Evolutionary conservation across 2,329 filamentous ascomycete species (phyloP), one percentile per base, ranked within the genome.

Genomic region (Aureobasidium sp.): DNA sequence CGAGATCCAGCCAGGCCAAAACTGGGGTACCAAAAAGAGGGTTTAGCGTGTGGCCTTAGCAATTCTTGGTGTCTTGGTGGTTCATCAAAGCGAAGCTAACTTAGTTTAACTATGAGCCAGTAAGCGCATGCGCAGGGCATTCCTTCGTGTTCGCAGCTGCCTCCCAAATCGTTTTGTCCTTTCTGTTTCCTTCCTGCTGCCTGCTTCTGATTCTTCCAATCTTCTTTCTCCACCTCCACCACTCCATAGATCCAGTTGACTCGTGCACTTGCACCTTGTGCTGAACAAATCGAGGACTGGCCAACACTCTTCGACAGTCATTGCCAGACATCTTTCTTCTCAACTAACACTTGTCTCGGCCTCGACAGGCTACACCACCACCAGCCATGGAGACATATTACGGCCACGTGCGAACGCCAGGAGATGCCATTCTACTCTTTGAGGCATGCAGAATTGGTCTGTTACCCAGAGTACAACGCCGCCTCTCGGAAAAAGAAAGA

Each of bases 361-460:
- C 51, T 32, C 51, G 51, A 43, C 15, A 43, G 36, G 36, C 51
- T 29, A 26, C n/a, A 36, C 39, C 13, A 36, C 29, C 9, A 13
- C n/a, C 29, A 41, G 55, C 55, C 50, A 97, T 97, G 93, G 94
- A 99, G 79, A 99, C 94, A 51, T 99, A 97, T 73, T 84, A 93
- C 79, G 94, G 94, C 65, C 89, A 90, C 74, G 92, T 99, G 72
- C 90, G 92, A 77, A 95, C 92, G n/a, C 93, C 94, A 43, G 88
- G 87, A 71, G 94, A 99, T 77, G 94, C 94, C 69, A 97, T 99
- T 78, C 92, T 97, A 73, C 82, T 99, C n/a, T 97, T 99, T 73
- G 94, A 97, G 77, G 94, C 94, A 64, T 99, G 93, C 76, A 84
- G 93, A 66, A 81, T 96, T 50, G 94, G 94, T 61, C 80, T 96